A percentile compares a stretch with the other conserved stretches of the same genome.
Evolutionary conservation across 768 basidiomycete species (phyloP).

Genomic region (Rhizopogon sp.): DNA sequence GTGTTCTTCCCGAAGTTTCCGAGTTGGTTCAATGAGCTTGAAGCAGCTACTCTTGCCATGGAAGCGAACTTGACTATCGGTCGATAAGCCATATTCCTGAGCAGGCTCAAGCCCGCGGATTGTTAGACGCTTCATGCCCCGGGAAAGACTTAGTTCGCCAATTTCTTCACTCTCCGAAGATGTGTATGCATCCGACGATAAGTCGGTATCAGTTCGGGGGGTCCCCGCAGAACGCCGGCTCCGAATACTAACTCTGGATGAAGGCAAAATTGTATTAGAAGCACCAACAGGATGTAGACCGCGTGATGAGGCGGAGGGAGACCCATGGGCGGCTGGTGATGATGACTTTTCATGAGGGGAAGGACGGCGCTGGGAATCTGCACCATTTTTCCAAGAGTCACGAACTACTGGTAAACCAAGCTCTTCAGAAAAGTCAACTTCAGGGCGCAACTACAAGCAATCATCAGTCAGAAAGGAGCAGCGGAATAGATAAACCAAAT

Average conservation of each 20-base stretch:
- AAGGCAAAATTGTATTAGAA: constrained; percentile 3
- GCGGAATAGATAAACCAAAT: neutral
- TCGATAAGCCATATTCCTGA: constrained; percentile 23
- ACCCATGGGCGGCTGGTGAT: constrained; percentile 13
- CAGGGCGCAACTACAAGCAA: constrained; percentile 50
- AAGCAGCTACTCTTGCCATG: constrained; percentile 60
- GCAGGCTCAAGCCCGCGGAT: constrained; percentile 34
- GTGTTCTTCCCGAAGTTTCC: constrained; percentile 49
- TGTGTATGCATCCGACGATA: constrained; percentile 20
- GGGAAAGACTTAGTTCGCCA: constrained; percentile 34
- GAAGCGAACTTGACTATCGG: constrained; percentile 45
- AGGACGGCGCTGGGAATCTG: constrained; percentile 8
- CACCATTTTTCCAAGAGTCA: constrained; percentile 54
- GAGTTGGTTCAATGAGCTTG: constrained; percentile 48
- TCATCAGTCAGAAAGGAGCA: neutral
- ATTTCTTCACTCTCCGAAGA: constrained; percentile 33
- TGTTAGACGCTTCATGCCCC: constrained; percentile 32
- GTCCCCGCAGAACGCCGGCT: constrained; percentile 15
- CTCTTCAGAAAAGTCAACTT: constrained; percentile 54
- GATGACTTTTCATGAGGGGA: constrained; percentile 19
- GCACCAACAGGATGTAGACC: constrained; percentile 3
- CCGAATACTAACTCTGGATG: constrained; percentile 5
- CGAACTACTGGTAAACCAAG: constrained; percentile 59
- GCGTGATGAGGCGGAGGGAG: constrained; percentile 8
- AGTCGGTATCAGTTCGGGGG: constrained; percentile 22